Evolutionary conservation across 805 yeast species (phyloP), one percentile per base, ranked within the genome.

Genomic region (Myxozyma sirexii): DNA sequence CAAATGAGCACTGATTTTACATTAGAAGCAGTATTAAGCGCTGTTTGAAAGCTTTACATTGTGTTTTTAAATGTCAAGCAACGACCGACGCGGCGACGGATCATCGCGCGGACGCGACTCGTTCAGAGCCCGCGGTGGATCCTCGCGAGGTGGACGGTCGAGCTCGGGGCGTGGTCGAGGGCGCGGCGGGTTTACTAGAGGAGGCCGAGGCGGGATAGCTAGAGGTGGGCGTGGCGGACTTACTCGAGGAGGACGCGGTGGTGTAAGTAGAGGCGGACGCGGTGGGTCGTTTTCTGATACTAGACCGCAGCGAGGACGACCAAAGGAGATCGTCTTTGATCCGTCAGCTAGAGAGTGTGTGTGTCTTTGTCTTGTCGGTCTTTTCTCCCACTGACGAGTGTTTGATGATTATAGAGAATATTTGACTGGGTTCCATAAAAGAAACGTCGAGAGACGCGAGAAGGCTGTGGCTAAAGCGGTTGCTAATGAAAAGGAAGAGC

Each of bases 391-490:
- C 24, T 29, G 15, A 38, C 54, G 47, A 45, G 39, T 29, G n/a
- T 26, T 13, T 31, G 43, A 29, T 29, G 21, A 26, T 8, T 10
- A 17, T 24, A 73, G 77, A 31, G 96, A 93, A 62, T 93, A 85
- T 72, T 76, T 93, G 66, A 93, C 97, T 2, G 99, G 99, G 42
- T 93, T 93, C 74, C 98, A 94, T 74, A 93, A 93, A 76, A 82
- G 99, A 70, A 93, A 93, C 72, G 72, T 93, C 17, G 88, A 88
- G 70, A 82, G 98, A 72, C 88, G 88, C 75, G 92, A 90, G 76
- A 85, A 86, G 65, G 98, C 97, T 0, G 84, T 83, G 66, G 89
- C 82, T 60, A 84, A 79, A 68, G 82, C 82, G 52, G 85, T 86
- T 67, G 97, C 92, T 71, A 88, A 86, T 70, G 94, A 87, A 4